Evolutionary conservation across 805 yeast genomes (phyloP).

Genomic region (Starmerella vaccinii): DNA sequence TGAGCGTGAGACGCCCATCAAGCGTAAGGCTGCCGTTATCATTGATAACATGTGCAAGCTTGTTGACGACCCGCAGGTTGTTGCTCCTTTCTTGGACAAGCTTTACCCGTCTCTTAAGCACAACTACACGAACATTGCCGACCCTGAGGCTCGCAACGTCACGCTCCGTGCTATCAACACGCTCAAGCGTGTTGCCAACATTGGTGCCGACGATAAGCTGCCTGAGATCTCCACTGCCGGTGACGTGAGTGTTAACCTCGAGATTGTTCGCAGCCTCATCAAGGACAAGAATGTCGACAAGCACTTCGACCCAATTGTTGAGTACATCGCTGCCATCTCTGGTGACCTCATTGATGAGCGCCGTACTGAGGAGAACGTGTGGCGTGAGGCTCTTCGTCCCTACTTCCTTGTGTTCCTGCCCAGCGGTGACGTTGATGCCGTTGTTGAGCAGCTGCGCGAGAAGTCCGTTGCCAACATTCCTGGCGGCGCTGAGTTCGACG

Average conservation of each 20-base stretch:
- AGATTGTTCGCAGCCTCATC: conserved; percentile 64
- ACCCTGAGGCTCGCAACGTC: conserved; percentile 99
- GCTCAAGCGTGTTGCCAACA: conserved; percentile 97
- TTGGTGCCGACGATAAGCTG: conserved; percentile 66
- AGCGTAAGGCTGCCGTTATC: conserved; percentile 99
- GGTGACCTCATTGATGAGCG: conserved; percentile 99
- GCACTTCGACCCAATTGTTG: conserved; percentile 69
- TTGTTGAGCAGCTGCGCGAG: conserved; percentile 91
- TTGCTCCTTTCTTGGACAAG: conserved; percentile 96
- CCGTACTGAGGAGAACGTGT: conserved; percentile 79
- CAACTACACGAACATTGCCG: conserved; percentile 94
- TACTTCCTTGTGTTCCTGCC: conserved; percentile 94
- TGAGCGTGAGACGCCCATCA: conserved; percentile 98
- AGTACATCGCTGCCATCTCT: conserved; percentile 89
- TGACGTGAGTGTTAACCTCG: conserved; percentile 81
- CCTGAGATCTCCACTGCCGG: conserved; percentile 99
- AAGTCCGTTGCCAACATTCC: conserved; percentile 97
- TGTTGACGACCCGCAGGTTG: conserved; percentile 99
- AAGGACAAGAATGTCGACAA: conserved; percentile 50
- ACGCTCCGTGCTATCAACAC: conserved; percentile 95
- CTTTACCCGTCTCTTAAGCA: conserved; percentile 92
- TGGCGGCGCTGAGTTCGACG: conserved; percentile 76
- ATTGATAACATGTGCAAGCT: conserved; percentile 99
- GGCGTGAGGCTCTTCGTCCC: conserved; percentile 83
- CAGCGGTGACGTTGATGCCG: conserved; percentile 79